Evolutionary conservation across 192 early-diverging fungal genomes (phyloP), one percentile per base, ranked within the genome.

Genomic region (Mortierella claussenii): DNA sequence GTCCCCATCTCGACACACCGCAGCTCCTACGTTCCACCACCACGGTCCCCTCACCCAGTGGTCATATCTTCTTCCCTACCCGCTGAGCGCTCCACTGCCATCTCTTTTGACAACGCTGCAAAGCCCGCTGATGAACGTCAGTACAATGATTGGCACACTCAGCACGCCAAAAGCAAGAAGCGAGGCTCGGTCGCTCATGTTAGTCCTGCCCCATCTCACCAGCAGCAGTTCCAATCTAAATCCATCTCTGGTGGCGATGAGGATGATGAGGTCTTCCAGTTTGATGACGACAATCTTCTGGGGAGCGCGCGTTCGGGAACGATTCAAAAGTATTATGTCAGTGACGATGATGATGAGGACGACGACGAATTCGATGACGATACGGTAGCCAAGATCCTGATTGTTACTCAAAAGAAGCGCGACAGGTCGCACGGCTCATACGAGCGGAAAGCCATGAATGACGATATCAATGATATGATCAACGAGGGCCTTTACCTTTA

Each of bases 401-500:
- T 98, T 85, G 95, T 98, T 59, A 96, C 96, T 23, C 93, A 93
- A 81, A 86, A 89, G 32, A 87, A 83, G 36, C 78, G 81, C 60
- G 91, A 90, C 71, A 84, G 86, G 61, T 83, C 85, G 13, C 89
- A 94, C 55, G 81, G 87, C 20, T 88, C 90, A 34, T 94, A 87
- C 68, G 93, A 94, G 63, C 90, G 94, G 69, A 85, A 88, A 59
- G 82, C 88, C 1, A 86, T 86, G 76, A 88, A 93, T 31, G 91
- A 91, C 33, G 94, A 96, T 40, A 86, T 96, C 64, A 83, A 88
- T 26, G 93, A 96, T 37, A 94, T 95, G 73, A 98, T 98, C 78
- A 98, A 91, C 79, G 96, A 98, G 69, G 96, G 95, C 4, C 85
- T 98, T 21, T 92, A 92, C 68, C 83, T 90, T 58, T 98, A 96